Conservation (phyloP, 257 asterid species). For the Striga asiatica region DNA sequence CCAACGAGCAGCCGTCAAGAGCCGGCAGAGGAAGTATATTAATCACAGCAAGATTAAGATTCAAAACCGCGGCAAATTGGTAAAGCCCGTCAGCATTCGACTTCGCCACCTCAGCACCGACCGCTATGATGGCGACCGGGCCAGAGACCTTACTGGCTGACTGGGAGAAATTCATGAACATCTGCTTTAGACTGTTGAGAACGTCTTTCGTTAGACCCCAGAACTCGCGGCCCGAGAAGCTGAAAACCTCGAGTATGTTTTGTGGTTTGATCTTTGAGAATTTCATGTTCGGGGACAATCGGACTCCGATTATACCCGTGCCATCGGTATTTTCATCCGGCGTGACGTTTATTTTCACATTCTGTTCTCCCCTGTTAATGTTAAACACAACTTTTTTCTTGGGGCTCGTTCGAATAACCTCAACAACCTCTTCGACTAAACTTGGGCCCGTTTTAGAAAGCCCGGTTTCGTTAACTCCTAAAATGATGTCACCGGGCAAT, state of each 20-base stretch:
- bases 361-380: slow-evolving; percentile 47
- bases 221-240: slow-evolving; percentile 72
- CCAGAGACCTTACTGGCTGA: slow-evolving; percentile 94
- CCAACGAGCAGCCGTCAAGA: slow-evolving; percentile 86
- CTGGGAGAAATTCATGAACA: slow-evolving; percentile 74
- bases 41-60: slow-evolving; percentile 84
- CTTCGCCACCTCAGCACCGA: slow-evolving; percentile 95
- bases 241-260: slow-evolving; percentile 46
- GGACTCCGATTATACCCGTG: slow-evolving; percentile 83
- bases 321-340: slow-evolving; percentile 83
- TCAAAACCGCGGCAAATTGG: slow-evolving; percentile 85
- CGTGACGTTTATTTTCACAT: slow-evolving; percentile 42
- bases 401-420: slow-evolving; percentile 54
- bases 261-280: slow-evolving; percentile 49
- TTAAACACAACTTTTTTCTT: slow-evolving; percentile 43
- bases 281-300: slow-evolving; percentile 71
- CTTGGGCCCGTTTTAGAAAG: slow-evolving; percentile 47
- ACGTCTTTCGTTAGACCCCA: slow-evolving; percentile 70
- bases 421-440: slow-evolving; percentile 77
- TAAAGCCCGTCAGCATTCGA: slow-evolving; percentile 82
- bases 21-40: slow-evolving; percentile 96
- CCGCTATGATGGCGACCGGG: slow-evolving; percentile 94
- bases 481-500: slow-evolving; percentile 76
- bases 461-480: slow-evolving; percentile 54
- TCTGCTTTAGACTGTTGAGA: slow-evolving; percentile 72